A percentile compares a stretch with the other conserved stretches of the same genome.
phyloP scores from a whole-genome alignment of 2,329 filamentous ascomycete genomes.

The Aspergillus piperis region DNA sequence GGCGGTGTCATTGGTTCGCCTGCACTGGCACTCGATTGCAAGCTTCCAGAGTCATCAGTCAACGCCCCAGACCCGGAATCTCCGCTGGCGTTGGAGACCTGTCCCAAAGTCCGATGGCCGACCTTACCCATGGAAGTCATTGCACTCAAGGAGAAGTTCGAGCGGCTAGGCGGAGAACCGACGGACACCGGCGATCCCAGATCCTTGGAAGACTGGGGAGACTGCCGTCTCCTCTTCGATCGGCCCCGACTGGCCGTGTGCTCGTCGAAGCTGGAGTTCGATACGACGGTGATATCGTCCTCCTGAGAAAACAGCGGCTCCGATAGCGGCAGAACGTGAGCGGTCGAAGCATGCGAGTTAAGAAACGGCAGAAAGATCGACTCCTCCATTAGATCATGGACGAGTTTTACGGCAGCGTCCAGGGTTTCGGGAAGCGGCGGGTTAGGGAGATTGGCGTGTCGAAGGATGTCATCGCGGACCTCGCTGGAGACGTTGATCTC shows the following conservation, averaged over 20 bases:
- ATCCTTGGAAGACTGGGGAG: constrained; percentile 37
- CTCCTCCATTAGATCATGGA: constrained; percentile 97
- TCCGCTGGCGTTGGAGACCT: constrained; percentile 39
- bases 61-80: constrained; percentile 42
- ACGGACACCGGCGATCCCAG: constrained; percentile 28
- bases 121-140: constrained; percentile 38
- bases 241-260: constrained; percentile 29
- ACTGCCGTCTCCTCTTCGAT: constrained; percentile 32
- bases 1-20: constrained; percentile 54
- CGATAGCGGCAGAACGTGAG: constrained; percentile 48
- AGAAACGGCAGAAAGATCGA: constrained; percentile 91
- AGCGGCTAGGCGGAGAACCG: constrained; percentile 30
- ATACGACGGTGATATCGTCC: constrained; percentile 37
- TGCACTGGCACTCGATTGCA: constrained; percentile 42
- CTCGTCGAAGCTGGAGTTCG: constrained; percentile 34
- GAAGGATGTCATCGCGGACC: constrained; percentile 78
- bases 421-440: constrained; percentile 75
- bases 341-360: constrained; percentile 61
- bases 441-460: constrained; percentile 57
- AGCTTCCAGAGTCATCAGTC: constrained; percentile 50
- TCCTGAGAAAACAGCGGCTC: constrained; percentile 44
- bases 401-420: constrained; percentile 79
- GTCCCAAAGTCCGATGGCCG: constrained; percentile 37
- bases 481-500: constrained; percentile 88
- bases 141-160: constrained; percentile 34